phyloP scores from a whole-genome alignment of 495 filamentous ascomycete species.

The Penicillium ochrochloron region DNA sequence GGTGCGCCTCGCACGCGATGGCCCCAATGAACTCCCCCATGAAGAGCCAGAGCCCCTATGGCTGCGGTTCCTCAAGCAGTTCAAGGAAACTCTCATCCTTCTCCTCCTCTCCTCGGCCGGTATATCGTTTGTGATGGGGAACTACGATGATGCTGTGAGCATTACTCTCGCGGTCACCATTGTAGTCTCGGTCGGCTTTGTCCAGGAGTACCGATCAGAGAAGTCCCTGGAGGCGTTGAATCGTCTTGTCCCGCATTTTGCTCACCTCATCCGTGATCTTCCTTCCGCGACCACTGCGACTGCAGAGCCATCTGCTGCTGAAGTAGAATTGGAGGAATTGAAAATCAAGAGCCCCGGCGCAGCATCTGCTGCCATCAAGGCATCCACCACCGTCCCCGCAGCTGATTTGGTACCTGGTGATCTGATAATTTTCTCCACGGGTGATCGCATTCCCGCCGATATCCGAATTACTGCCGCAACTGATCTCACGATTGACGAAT shows the following conservation, averaged over 20 bases:
- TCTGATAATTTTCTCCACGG: constrained; percentile 88
- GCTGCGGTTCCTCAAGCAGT: constrained; percentile 94
- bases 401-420: constrained; percentile 89
- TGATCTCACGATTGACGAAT: constrained; percentile 92
- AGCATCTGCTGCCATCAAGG: constrained; percentile 63
- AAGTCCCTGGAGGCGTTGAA: constrained; percentile 95
- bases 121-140: constrained; percentile 90
- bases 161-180: constrained; percentile 95
- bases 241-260: constrained; percentile 90
- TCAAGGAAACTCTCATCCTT: constrained; percentile 86
- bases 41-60: constrained; percentile 93
- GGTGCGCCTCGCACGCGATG: constrained; percentile 75
- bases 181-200: constrained; percentile 93
- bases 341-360: constrained; percentile 44
- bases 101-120: constrained; percentile 90
- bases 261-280: constrained; percentile 78
- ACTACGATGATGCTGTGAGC: constrained; percentile 93
- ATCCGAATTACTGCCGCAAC: constrained; percentile 89
- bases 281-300: constrained; percentile 23
- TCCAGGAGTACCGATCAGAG: constrained; percentile 97
- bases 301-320: constrained; percentile 31
- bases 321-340: constrained; percentile 51
- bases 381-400: constrained; percentile 82
- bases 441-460: constrained; percentile 95
- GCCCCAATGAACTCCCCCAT: constrained; percentile 92